A percentile compares a stretch with the other conserved stretches of the same genome.
These are phyloP conservation scores for Debaryomyces hansenii DNA, from an alignment of 805 yeast species.

Conservation along the genomic window DNA sequence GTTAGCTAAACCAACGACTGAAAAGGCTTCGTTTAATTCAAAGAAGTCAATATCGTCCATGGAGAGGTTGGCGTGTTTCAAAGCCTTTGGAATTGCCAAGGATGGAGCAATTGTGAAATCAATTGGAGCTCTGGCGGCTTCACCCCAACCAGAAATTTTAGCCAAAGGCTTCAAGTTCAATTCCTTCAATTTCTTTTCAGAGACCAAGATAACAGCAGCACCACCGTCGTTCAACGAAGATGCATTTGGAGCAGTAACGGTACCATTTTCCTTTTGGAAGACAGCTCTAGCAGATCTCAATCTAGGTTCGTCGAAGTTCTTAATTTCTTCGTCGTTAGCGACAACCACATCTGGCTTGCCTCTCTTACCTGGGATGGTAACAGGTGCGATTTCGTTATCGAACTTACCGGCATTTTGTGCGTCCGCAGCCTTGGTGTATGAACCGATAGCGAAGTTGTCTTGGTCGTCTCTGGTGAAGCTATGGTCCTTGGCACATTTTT, in stretches of 20 bases:
- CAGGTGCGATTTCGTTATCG: slow-evolving; percentile 76
- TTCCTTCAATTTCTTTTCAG: slow-evolving; percentile 82
- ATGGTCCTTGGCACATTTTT: slow-evolving; percentile 89
- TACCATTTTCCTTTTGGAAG: slow-evolving; percentile 90
- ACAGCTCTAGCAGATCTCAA: slow-evolving; percentile 87
- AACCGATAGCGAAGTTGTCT: slow-evolving; percentile 81
- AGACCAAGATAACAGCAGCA: slow-evolving; percentile 88
- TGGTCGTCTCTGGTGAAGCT: slow-evolving; percentile 78
- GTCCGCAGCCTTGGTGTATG: slow-evolving; percentile 82
- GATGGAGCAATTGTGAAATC: slow-evolving; percentile 97
- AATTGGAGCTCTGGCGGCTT: slow-evolving; percentile 92
- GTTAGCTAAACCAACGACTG: slow-evolving; percentile 94
- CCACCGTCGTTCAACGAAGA: slow-evolving; percentile 97
- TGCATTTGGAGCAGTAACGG: slow-evolving; percentile 96
- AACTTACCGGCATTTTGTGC: slow-evolving; percentile 86
- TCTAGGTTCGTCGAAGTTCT: slow-evolving; percentile 74
- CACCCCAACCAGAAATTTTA: slow-evolving; percentile 92
- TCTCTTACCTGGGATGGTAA: slow-evolving; percentile 85
- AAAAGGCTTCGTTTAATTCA: slow-evolving; percentile 97
- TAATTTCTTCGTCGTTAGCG: slow-evolving; percentile 78
- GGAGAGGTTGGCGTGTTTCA: slow-evolving; percentile 75
- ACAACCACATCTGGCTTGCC: slow-evolving; percentile 80
- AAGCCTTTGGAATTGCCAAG: slow-evolving; percentile 92
- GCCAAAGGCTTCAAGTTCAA: slow-evolving; percentile 88
- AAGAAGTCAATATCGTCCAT: slow-evolving; percentile 77